Base-by-base conservation (phyloP, 1,139 yeast species). In the Blastobotrys arbuscula region DNA sequence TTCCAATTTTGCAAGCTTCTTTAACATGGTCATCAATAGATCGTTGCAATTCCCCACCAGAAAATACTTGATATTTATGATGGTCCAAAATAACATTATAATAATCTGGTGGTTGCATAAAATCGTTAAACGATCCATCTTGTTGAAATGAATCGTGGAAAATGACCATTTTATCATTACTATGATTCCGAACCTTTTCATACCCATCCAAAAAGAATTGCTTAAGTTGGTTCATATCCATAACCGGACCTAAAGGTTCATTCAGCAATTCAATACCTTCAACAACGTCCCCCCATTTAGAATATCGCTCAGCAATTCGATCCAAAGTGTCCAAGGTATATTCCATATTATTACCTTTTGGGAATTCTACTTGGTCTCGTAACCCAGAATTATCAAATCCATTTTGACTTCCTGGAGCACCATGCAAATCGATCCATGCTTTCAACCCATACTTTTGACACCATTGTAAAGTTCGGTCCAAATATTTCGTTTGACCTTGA, bases 351-450 rank as follows among this genome's bases (percentile, higher is more conserved):
- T 71, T 74, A 21, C 72, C 69, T 19, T 51, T 50, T 50, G 64
- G 69, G 78, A 84, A 88, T 9, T 71, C 71, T 50, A 76, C 60
- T 6, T 62, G 54, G 61, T 86, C 96, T 59, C 97, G 77, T 53
- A 79, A 70, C 19, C 98, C 98, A 10, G 96, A 87, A 70, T 90
- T 90, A 66, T 92, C 98, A 64, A 90, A 90, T 19, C 97, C 97
- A 64, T 90, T 90, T 69, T 90, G 97, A 19, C 96, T 85, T n/a
- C 97, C 97, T 43, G 97, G 94, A 26, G 88, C 94, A 50, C 97
- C 97, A 65, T 90, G 98, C 59, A 90, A 71, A 66, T 90, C 98
- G 48, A 90, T 75, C 96, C 96, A 88, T 20, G 79, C 95, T 64
- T 84, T 81, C 58, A 90, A 66, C 44, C 75, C 77, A 58, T 81